Percentiles rank a stretch among this genome's conserved stretches.
phyloP scores from a whole-genome alignment of 2,329 filamentous ascomycete genomes.

The Cryphonectria parasitica region DNA sequence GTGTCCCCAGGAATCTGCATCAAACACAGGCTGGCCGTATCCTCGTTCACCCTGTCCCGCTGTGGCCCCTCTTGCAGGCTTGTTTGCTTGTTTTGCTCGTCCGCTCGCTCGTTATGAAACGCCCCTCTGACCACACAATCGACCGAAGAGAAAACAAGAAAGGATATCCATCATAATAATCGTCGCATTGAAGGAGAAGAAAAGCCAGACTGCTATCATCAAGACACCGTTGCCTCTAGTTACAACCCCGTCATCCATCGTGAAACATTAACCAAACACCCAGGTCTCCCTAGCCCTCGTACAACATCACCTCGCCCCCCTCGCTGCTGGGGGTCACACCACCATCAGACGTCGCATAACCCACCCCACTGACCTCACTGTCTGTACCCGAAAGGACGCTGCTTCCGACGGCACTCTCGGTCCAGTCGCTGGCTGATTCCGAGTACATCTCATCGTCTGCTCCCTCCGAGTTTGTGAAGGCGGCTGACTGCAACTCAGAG shows the following conservation, averaged over 20 bases:
- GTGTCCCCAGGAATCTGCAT: background rate
- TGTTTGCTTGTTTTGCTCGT: background rate
- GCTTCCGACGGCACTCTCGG: slow-evolving; percentile 45
- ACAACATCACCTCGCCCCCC: slow-evolving; percentile 33
- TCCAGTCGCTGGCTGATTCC: slow-evolving; percentile 52
- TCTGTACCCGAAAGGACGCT: slow-evolving; percentile 30
- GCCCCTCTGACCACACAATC: background rate
- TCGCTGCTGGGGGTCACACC: slow-evolving; percentile 16
- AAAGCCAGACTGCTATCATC: background rate
- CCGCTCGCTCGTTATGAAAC: slow-evolving; percentile 8
- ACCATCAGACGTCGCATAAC: slow-evolving; percentile 20
- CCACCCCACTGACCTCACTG: slow-evolving; percentile 28
- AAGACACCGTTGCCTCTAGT: background rate
- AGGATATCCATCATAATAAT: slow-evolving; percentile 7
- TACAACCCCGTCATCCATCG: background rate
- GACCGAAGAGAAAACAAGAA: background rate
- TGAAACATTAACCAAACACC: background rate
- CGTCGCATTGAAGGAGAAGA: background rate
- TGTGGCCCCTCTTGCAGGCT: background rate
- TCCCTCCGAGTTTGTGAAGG: slow-evolving; percentile 19
- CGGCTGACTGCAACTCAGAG: slow-evolving; percentile 16
- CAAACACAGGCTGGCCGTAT: background rate
- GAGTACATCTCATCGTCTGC: slow-evolving; percentile 37
- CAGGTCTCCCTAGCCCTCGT: slow-evolving; percentile 20
- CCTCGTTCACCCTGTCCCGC: background rate